Base-by-base conservation (phyloP, 805 yeast genomes). In the Teunomyces pallodes region DNA sequence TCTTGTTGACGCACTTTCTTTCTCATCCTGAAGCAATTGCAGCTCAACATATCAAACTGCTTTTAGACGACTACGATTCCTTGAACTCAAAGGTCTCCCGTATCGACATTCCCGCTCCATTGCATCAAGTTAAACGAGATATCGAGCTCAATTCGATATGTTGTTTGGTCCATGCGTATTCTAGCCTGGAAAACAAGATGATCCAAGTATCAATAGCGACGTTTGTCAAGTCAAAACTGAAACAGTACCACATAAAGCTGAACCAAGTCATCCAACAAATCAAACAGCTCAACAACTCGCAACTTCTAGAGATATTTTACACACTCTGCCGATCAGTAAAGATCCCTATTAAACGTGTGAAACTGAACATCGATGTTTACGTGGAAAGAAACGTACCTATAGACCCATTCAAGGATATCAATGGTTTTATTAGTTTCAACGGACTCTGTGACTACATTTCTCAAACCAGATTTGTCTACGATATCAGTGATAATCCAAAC, bases 371-470 rank as follows among this genome's bases (percentile, higher is more conserved):
- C 17, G 32, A 30, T 5, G 27, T 7, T 12, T 7, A 9, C 4
- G 8, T 38, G 36, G 38, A 41, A n/a, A 26, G 31, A 14, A 9
- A n/a, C 9, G 33, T 30, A 7, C 26, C 55, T 2, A 50, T 59
- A 4, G 55, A 50, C 1, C 10, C 32, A 1, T 54, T 49, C 32
- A 51, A 49, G 40, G 52, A 57, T 40, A 49, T 42, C 9, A 52
- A 57, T 24, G 66, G 65, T 8, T 46, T 54, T 8, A 45, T 66
- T 10, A 57, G 59, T 20, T 56, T 59, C 27, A 51, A 52, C 1
- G 48, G 48, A 4, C 46, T 70, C 6, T 61, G 67, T 46, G 24
- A 47, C 3, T 68, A 63, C 46, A 61, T 69, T 5, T 46, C 50
- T 7, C 44, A 33, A 1, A 47, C 50, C 7, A 48, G 57, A 9